Conservation (phyloP, 2,329 filamentous ascomycete genomes). For the Penicillium aurantiogriseum region DNA sequence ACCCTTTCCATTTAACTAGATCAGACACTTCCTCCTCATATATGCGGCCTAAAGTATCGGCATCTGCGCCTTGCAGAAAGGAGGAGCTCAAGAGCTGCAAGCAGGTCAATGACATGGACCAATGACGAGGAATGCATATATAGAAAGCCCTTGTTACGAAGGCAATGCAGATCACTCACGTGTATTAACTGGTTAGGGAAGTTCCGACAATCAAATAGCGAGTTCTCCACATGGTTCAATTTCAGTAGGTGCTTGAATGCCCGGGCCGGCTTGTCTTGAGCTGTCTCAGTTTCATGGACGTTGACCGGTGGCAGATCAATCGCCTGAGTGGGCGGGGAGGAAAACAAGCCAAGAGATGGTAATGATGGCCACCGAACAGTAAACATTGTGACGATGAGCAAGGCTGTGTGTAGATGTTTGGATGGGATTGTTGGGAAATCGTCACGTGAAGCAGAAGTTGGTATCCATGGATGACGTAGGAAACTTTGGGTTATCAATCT, state of each 20-base stretch:
- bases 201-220: constrained; percentile 69
- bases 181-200: constrained; percentile 85
- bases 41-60: constrained; percentile 70
- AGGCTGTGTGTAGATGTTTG: background rate
- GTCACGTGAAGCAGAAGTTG: constrained; percentile 10
- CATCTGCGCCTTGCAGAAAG: constrained; percentile 76
- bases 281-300: constrained; percentile 75
- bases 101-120: constrained; percentile 7
- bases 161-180: constrained; percentile 40
- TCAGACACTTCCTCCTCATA: constrained; percentile 73
- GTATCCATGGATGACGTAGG: constrained; percentile 12
- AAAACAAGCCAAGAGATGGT: constrained; percentile 27
- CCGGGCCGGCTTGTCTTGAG: constrained; percentile 72
- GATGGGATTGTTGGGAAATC: constrained; percentile 23
- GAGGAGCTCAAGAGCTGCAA: constrained; percentile 71
- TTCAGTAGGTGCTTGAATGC: constrained; percentile 87
- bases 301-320: constrained; percentile 64
- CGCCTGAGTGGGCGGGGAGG: constrained; percentile 10
- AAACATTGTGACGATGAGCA: constrained; percentile 17
- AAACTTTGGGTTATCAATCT: constrained; percentile 6
- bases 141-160: background rate
- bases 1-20: constrained; percentile 77
- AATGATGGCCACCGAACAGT: constrained; percentile 26
- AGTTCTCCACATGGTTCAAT: constrained; percentile 87
- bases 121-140: background rate